Evolutionary conservation across 441 rosid species (phyloP).

Genomic region (Arabidopsis lyrata): DNA sequence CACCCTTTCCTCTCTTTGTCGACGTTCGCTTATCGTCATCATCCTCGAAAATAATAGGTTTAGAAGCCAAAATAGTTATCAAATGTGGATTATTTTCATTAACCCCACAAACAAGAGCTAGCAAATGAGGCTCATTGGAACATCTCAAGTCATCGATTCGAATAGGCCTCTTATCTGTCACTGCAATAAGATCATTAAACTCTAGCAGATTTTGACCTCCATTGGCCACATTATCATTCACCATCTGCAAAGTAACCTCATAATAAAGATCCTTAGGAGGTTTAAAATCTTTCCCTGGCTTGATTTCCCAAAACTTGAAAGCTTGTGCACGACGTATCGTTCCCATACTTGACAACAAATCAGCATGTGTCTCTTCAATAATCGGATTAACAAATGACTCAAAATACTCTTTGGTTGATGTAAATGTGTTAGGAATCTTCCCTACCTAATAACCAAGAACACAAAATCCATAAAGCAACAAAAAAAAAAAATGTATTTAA

Average conservation of each 20-base stretch:
- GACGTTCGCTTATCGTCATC: background rate
- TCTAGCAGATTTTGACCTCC: constrained; percentile 35
- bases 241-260: constrained; percentile 23
- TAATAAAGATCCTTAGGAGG: constrained; percentile 37
- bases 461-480: background rate
- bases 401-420: constrained; percentile 33
- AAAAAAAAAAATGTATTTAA: background rate
- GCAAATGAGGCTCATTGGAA: constrained; percentile 38
- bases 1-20: background rate
- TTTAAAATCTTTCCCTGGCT: constrained; percentile 8
- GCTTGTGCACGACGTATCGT: constrained; percentile 37
- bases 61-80: constrained; percentile 40
- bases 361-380: constrained; percentile 50
- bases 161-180: constrained; percentile 47
- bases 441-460: constrained; percentile 35
- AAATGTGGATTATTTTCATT: background rate
- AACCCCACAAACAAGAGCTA: constrained; percentile 47
- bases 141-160: constrained; percentile 45
- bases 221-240: background rate
- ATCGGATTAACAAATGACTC: constrained; percentile 46
- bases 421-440: constrained; percentile 48
- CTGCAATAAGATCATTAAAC: constrained; percentile 48
- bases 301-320: constrained; percentile 20
- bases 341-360: constrained; percentile 45
- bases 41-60: constrained; percentile 37